A percentile compares a stretch with the other conserved stretches of the same genome.
These are phyloP conservation scores for Penicillium turbatum DNA, from an alignment of 495 filamentous ascomycete species.

Conservation along the genomic window DNA sequence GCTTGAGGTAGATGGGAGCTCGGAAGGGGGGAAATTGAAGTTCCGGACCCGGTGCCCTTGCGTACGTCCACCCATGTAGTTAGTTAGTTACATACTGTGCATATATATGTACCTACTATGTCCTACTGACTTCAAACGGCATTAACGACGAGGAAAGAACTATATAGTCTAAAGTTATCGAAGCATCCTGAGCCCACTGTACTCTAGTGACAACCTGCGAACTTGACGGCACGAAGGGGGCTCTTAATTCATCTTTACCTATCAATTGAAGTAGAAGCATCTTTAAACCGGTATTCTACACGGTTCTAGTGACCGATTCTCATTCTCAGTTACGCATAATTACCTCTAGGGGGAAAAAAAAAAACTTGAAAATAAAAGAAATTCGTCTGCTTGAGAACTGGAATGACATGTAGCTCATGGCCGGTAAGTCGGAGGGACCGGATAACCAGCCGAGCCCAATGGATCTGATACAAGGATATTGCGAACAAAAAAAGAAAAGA, in stretches of 20 bases:
- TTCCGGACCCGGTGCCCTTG: constrained; percentile 9
- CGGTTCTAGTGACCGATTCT: not conserved
- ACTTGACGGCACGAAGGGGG: too few relatives aligned
- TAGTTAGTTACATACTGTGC: too few relatives aligned
- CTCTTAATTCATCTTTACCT: too few relatives aligned
- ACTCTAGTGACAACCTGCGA: too few relatives aligned
- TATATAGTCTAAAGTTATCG: too few relatives aligned
- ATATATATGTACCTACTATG: not conserved
- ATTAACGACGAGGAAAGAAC: too few relatives aligned
- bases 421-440: constrained; percentile 15
- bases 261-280: too few relatives aligned
- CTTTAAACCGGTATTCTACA: not conserved
- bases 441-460: constrained; percentile 21
- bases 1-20: constrained; percentile 8
- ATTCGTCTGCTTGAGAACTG: constrained; percentile 31
- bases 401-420: constrained; percentile 32
- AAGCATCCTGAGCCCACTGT: too few relatives aligned
- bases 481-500: constrained; percentile 24
- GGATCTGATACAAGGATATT: constrained; percentile 22
- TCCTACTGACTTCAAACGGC: too few relatives aligned
- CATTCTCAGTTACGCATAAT: constrained; percentile 3
- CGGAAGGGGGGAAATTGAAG: constrained; percentile 13
- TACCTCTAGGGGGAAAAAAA: constrained; percentile 7
- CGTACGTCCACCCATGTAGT: not conserved
- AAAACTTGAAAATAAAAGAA: constrained; percentile 13